Evolutionary conservation across 805 yeast species (phyloP).

Genomic region (Candida sonorensis): DNA sequence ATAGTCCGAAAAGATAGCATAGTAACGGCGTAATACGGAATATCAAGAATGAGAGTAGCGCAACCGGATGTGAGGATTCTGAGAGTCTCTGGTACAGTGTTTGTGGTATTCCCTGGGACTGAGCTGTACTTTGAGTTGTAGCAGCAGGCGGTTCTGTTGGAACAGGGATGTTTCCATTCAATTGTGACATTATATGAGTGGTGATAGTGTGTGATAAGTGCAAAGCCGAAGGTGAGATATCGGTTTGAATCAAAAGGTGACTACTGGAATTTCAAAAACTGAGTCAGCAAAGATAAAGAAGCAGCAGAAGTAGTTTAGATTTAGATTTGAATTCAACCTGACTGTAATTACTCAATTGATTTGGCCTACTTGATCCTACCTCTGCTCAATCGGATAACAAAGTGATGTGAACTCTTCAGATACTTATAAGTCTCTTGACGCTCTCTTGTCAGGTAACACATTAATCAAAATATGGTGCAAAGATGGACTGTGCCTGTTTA

Average conservation of each 20-base stretch:
- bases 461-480: too few species aligned
- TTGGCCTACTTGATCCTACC: too few species aligned
- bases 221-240: neutral
- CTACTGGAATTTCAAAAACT: too few species aligned
- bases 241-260: slow-evolving; percentile 1
- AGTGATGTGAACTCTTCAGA: too few species aligned
- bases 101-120: slow-evolving; percentile 12
- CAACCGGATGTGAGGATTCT: slow-evolving; percentile 81
- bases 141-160: neutral
- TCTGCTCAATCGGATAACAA: too few species aligned
- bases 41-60: slow-evolving; percentile 54
- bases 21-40: slow-evolving; percentile 59
- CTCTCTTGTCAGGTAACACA: too few species aligned
- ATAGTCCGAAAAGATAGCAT: slow-evolving; percentile 63
- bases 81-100: slow-evolving; percentile 41
- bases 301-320: too few species aligned
- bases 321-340: too few species aligned
- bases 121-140: slow-evolving; percentile 1
- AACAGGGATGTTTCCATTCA: neutral
- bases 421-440: too few species aligned
- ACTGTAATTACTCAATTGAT: too few species aligned
- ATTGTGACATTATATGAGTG: neutral
- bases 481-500: too few species aligned
- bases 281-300: too few species aligned
- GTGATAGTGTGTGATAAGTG: neutral